A percentile compares a stretch with the other conserved stretches of the same genome.
These are phyloP conservation scores for Parathielavia hyrcaniae DNA, from an alignment of 495 filamentous ascomycete species.

Conservation along the genomic window DNA sequence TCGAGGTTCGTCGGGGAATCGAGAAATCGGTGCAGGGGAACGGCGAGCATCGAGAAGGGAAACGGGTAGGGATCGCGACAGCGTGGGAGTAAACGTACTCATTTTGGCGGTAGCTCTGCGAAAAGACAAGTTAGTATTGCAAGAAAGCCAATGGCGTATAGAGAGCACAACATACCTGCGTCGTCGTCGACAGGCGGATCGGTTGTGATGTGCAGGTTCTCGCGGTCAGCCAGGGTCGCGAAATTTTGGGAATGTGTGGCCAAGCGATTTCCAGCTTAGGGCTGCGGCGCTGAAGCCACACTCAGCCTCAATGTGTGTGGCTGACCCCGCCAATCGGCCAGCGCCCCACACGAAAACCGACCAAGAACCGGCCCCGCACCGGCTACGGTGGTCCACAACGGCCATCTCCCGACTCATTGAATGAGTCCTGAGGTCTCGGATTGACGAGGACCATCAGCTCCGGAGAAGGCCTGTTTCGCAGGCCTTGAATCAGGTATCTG, in stretches of 20 bases:
- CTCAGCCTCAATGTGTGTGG: constrained; percentile 9
- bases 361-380: neutral
- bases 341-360: neutral
- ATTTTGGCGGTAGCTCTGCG: constrained; percentile 38
- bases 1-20: neutral
- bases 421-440: too few species aligned
- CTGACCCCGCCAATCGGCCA: neutral
- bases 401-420: too few species aligned
- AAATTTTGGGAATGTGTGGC: constrained; percentile 39
- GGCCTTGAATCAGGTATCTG: too few species aligned
- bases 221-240: constrained; percentile 25
- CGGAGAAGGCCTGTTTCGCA: too few species aligned
- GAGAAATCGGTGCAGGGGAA: constrained; percentile 4
- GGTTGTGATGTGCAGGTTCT: constrained; percentile 31
- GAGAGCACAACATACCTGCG: constrained; percentile 26
- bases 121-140: constrained; percentile 19
- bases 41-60: neutral
- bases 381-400: too few species aligned
- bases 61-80: constrained; percentile 2
- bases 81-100: constrained; percentile 32
- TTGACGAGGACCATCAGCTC: too few species aligned
- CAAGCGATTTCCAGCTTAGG: constrained; percentile 30
- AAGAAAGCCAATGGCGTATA: neutral
- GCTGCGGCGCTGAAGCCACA: constrained; percentile 27
- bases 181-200: constrained; percentile 32